A percentile compares a stretch with the other conserved stretches of the same genome.
phyloP scores from a whole-genome alignment of 805 yeast species.

The Candida qinlingensis region DNA sequence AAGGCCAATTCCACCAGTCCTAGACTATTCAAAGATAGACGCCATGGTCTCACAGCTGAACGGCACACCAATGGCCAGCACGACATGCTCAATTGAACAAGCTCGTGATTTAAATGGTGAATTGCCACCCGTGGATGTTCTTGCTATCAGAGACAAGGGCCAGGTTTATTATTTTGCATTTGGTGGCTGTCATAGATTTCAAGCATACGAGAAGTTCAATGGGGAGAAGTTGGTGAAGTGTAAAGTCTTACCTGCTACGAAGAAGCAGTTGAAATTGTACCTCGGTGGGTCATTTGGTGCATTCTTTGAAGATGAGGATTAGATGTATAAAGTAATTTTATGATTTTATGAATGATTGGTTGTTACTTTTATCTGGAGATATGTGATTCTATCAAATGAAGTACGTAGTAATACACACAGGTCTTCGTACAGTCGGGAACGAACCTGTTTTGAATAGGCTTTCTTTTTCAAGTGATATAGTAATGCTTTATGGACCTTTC shows the following conservation, averaged over 20 bases:
- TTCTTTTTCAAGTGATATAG: no score
- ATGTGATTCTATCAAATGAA: no score
- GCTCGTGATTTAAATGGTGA: constrained; percentile 44
- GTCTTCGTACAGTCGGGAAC: no score
- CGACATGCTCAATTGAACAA: constrained; percentile 46
- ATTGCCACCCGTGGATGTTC: constrained; percentile 78
- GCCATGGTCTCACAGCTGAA: constrained; percentile 71
- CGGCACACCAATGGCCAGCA: constrained; percentile 59
- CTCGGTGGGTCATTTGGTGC: constrained; percentile 64
- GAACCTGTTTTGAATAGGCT: no score
- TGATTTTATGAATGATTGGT: no score
- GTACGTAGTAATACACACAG: no score
- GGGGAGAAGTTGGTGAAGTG: constrained; percentile 55
- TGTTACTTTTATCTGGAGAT: no score
- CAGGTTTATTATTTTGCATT: constrained; percentile 67
- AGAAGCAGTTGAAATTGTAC: constrained; percentile 59
- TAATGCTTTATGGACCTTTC: no score
- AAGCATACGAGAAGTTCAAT: constrained; percentile 64
- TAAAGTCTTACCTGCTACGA: constrained; percentile 71
- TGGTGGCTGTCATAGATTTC: constrained; percentile 89
- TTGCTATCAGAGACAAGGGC: constrained; percentile 61
- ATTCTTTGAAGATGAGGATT: constrained; percentile 17
- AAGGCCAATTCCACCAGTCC: constrained; percentile 82
- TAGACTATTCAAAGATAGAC: constrained; percentile 68
- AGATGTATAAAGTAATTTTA: not conserved